Evolutionary conservation across 2,329 filamentous ascomycete genomes (phyloP).

Genomic region (Aurifilum marmelostoma): DNA sequence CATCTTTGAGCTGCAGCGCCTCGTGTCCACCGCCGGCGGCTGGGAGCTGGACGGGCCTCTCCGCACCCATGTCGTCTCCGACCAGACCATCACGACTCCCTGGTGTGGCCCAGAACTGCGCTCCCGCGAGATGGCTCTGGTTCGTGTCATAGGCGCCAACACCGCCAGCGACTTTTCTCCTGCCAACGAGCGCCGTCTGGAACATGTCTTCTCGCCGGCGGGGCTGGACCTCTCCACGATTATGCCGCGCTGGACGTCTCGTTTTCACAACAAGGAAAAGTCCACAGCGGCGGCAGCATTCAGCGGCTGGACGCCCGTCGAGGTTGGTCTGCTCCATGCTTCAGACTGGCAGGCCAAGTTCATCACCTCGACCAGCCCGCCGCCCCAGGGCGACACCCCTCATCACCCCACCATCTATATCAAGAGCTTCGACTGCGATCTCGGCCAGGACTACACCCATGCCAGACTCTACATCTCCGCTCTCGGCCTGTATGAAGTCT

Average conservation of each 20-base stretch:
- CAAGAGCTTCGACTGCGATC: slow-evolving; percentile 17
- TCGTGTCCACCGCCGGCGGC: neutral
- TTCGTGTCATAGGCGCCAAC: slow-evolving; percentile 17
- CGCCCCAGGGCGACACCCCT: slow-evolving; percentile 19
- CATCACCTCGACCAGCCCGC: slow-evolving; percentile 20
- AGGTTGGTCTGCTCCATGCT: slow-evolving; percentile 19
- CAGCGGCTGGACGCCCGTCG: slow-evolving; percentile 17
- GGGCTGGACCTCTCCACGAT: neutral
- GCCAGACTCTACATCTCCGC: slow-evolving; percentile 36
- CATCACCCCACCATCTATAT: slow-evolving; percentile 23
- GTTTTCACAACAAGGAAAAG: neutral
- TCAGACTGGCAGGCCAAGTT: slow-evolving; percentile 28
- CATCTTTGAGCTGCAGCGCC: slow-evolving; percentile 15
- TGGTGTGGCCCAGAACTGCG: slow-evolving; percentile 17
- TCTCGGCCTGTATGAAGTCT: slow-evolving; percentile 42
- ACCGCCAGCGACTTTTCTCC: neutral
- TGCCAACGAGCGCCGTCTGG: neutral
- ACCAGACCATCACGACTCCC: slow-evolving; percentile 12
- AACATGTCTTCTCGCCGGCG: neutral
- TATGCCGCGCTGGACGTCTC: neutral
- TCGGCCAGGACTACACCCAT: neutral
- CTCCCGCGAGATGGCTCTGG: slow-evolving; percentile 22
- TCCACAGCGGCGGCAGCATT: neutral
- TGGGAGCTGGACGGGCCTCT: neutral
- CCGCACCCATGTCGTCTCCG: slow-evolving; percentile 16